A percentile compares a stretch with the other conserved stretches of the same genome.
These are phyloP conservation scores for Acacia crassicarpa DNA, from an alignment of 306 rosid genomes.

Conservation along the genomic window DNA sequence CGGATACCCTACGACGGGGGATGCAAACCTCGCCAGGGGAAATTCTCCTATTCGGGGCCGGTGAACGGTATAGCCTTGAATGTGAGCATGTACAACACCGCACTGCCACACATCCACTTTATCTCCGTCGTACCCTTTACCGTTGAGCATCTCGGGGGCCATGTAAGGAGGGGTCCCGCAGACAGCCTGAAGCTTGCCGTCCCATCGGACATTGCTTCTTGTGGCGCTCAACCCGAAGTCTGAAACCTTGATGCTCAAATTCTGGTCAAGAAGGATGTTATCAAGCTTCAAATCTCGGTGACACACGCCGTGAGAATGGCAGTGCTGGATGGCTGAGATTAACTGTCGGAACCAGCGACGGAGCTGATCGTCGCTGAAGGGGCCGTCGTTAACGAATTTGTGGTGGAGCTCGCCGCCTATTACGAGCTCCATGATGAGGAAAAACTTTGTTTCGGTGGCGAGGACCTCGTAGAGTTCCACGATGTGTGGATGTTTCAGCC, in stretches of 20 bases:
- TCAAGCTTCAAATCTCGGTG: conserved; percentile 93
- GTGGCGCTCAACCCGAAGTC: conserved; percentile 85
- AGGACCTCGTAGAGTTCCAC: conserved; percentile 65
- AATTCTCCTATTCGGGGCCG: conserved; percentile 63
- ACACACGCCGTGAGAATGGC: conserved; percentile 65
- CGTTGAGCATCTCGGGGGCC: conserved; percentile 80
- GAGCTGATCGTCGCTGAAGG: conserved; percentile 55
- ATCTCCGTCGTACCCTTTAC: conserved; percentile 75
- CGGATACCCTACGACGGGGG: conserved; percentile 58
- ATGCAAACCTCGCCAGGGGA: conserved; percentile 69
- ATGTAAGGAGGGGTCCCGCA: conserved; percentile 93
- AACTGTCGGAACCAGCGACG: conserved; percentile 74
- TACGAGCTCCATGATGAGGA: conserved; percentile 76
- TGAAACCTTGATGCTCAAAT: conserved; percentile 56
- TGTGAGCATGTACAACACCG: conserved; percentile 66
- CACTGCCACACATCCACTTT: conserved; percentile 84
- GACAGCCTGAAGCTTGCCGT: conserved; percentile 67
- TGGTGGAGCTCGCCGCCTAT: conserved; percentile 72
- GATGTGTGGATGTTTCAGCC: conserved; percentile 61
- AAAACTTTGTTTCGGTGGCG: conserved; percentile 76
- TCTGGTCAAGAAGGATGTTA: conserved; percentile 68
- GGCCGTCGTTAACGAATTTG: conserved; percentile 41
- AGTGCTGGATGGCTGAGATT: conserved; percentile 69
- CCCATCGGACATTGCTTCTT: conserved; percentile 52
- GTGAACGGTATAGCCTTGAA: conserved; percentile 72